A percentile compares a stretch with the other conserved stretches of the same genome.
Evolutionary conservation across 1,284 basidiomycete genomes (phyloP).

Genomic region (Leccinum angustisporum): DNA sequence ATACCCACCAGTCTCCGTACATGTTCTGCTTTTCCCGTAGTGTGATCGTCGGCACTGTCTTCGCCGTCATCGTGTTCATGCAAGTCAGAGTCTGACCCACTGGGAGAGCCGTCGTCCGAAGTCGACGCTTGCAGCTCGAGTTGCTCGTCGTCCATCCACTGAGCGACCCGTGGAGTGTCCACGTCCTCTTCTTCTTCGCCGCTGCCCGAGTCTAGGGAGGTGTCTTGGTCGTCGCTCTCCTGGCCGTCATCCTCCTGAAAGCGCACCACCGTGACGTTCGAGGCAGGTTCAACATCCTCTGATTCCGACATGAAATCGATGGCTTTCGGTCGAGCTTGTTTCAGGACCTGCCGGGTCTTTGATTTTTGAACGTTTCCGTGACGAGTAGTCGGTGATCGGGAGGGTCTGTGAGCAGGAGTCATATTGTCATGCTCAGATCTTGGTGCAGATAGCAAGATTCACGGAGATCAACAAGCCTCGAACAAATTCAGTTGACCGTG

Average conservation of each 20-base stretch:
- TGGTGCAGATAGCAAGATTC: neutral
- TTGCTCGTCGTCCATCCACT: constrained; percentile 59
- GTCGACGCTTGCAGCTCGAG: constrained; percentile 27
- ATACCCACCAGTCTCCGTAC: constrained; percentile 31
- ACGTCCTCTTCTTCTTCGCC: constrained; percentile 32
- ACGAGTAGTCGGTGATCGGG: neutral
- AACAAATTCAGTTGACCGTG: neutral
- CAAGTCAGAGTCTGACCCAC: constrained; percentile 29
- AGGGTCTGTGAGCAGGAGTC: constrained; percentile 6
- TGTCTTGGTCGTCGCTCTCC: neutral
- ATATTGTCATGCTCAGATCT: constrained; percentile 13
- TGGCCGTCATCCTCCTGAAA: neutral
- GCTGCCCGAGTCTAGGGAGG: neutral
- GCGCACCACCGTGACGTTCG: neutral
- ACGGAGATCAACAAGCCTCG: neutral
- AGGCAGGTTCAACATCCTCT: neutral
- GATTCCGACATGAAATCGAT: constrained; percentile 20
- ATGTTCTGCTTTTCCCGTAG: constrained; percentile 23
- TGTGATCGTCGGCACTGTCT: constrained; percentile 12
- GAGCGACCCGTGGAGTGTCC: constrained; percentile 51
- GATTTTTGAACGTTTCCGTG: constrained; percentile 5
- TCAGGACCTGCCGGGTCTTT: neutral
- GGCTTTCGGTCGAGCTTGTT: constrained; percentile 19
- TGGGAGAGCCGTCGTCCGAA: constrained; percentile 21
- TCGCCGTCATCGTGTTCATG: constrained; percentile 8